A percentile compares a stretch with the other conserved stretches of the same genome.
phyloP scores from a whole-genome alignment of 2,329 filamentous ascomycete genomes.

The Ceratocystis alfenasii region DNA sequence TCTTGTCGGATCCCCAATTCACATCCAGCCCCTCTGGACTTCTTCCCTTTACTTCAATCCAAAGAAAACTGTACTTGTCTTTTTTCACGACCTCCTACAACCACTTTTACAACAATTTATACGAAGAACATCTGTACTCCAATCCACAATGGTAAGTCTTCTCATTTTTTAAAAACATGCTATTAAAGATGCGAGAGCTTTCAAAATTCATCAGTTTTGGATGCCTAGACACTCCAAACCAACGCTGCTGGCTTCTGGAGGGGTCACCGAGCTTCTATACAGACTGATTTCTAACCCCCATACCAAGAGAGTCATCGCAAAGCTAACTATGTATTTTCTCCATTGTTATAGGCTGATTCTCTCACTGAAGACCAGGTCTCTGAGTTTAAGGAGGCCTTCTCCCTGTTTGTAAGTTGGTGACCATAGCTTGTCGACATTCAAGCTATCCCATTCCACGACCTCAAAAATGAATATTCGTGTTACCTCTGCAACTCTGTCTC shows the following conservation, averaged over 20 bases:
- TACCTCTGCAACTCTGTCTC: background rate
- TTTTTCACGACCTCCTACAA: background rate
- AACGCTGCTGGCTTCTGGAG: background rate
- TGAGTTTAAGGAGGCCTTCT: conserved; percentile 99
- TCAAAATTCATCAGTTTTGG: background rate
- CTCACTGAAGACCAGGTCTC: conserved; percentile 99
- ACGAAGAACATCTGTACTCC: background rate
- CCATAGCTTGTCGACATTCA: background rate
- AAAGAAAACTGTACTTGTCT: background rate
- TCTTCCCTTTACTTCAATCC: background rate
- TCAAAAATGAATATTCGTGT: background rate
- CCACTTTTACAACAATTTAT: background rate
- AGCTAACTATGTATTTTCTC: conserved; percentile 3
- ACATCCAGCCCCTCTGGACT: conserved; percentile 6
- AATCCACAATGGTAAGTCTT: conserved; percentile 21
- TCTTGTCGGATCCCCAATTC: background rate
- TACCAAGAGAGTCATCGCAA: background rate
- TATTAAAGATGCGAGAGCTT: background rate
- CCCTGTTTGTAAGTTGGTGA: conserved; percentile 75
- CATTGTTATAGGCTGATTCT: conserved; percentile 65
- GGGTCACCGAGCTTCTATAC: background rate
- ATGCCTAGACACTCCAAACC: too few relatives aligned
- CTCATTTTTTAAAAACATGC: background rate
- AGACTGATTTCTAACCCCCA: conserved; percentile 13
- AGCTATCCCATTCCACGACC: background rate